phyloP scores from a whole-genome alignment of 345 rosid species.

The Anacardium occidentale region DNA sequence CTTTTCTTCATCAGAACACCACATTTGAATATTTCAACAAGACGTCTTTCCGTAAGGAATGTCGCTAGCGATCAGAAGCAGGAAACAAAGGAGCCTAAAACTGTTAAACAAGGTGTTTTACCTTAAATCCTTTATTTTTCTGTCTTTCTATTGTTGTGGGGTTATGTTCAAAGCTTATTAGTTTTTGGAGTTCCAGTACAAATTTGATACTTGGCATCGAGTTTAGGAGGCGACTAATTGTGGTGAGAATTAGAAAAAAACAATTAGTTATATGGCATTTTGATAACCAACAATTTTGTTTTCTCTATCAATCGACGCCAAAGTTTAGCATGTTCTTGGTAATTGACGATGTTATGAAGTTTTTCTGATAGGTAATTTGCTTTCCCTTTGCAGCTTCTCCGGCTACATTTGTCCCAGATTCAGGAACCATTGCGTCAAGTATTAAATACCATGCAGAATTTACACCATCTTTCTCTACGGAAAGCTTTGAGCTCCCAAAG shows the following conservation, averaged over 20 bases:
- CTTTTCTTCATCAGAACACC: conserved; percentile 31
- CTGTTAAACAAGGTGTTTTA: conserved; percentile 35
- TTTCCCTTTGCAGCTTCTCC: conserved; percentile 32
- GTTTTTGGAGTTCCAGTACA: not conserved
- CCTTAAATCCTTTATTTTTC: not conserved
- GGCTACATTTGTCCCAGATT: conserved; percentile 33
- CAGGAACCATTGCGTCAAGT: conserved; percentile 43
- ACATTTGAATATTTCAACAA: conserved; percentile 22
- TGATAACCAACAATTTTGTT: not conserved
- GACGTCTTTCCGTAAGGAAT: conserved; percentile 28
- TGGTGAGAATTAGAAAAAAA: not conserved
- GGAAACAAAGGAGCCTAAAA: conserved; percentile 29
- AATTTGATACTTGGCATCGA: not conserved
- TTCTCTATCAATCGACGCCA: not conserved
- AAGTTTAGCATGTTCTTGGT: too few relatives aligned
- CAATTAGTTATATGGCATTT: not conserved
- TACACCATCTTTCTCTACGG: conserved; percentile 53
- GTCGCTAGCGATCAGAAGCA: conserved; percentile 43
- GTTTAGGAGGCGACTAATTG: not conserved
- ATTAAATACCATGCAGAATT: conserved; percentile 58
- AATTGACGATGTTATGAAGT: not conserved
- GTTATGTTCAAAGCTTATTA: not conserved
- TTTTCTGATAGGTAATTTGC: not conserved
- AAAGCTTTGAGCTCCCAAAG: conserved; percentile 50
- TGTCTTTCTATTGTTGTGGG: not conserved